phyloP scores from a whole-genome alignment of 2,329 filamentous ascomycete species.

The Alternaria arbusti region DNA sequence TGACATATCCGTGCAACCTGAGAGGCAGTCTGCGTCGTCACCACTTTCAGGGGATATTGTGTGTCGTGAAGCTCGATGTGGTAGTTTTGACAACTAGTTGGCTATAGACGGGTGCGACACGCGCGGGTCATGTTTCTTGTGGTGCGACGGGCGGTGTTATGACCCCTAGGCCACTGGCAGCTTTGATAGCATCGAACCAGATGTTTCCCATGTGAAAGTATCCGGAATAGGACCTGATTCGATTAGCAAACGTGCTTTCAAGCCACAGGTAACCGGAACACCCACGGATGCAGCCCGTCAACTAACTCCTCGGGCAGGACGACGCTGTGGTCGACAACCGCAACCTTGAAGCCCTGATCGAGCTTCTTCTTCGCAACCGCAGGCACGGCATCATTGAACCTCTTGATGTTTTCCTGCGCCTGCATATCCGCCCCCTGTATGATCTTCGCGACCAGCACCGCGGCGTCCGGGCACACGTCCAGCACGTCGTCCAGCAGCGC shows the following conservation, averaged over 20 bases:
- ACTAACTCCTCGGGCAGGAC: conserved; percentile 23
- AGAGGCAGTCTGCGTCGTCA: not conserved
- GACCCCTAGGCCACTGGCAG: conserved; percentile 2
- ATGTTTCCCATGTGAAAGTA: conserved; percentile 39
- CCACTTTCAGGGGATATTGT: not conserved
- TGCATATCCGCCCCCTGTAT: conserved; percentile 27
- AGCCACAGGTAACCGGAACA: not conserved
- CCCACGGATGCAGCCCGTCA: conserved; percentile 40
- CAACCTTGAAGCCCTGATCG: conserved; percentile 29
- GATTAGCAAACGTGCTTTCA: not conserved
- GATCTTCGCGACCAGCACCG: conserved; percentile 48
- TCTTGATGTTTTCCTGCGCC: conserved; percentile 18
- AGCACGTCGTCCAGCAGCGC: conserved; percentile 43
- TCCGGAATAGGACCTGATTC: conserved; percentile 27
- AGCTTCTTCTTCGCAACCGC: conserved; percentile 25
- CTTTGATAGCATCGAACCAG: conserved; percentile 27
- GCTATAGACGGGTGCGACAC: not conserved
- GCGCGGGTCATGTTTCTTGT: not conserved
- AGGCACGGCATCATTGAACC: conserved; percentile 33
- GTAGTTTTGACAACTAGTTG: not conserved
- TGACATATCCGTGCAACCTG: not conserved
- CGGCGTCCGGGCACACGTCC: conserved; percentile 36
- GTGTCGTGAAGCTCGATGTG: not conserved
- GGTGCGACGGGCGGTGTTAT: conserved; percentile 16
- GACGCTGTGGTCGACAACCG: conserved; percentile 33